A percentile compares a stretch with the other conserved stretches of the same genome.
These are phyloP conservation scores for Leccinellum rugosiceps DNA, from an alignment of 768 basidiomycete genomes.

Conservation along the genomic window DNA sequence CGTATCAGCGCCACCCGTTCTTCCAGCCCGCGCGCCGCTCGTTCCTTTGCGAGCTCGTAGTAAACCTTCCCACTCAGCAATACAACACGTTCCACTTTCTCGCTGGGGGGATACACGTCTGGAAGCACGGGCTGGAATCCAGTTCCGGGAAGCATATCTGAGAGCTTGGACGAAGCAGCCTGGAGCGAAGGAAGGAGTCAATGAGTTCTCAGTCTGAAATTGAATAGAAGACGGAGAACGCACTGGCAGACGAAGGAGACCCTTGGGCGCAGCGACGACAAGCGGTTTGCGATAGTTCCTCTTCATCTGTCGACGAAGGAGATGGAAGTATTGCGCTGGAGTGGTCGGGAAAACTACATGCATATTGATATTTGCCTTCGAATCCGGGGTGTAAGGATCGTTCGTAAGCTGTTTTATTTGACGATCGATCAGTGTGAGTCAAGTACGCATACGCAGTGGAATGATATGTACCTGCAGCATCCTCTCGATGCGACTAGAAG, in stretches of 20 bases:
- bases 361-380: slow-evolving; percentile 66
- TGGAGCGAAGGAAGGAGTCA: slow-evolving; percentile 25
- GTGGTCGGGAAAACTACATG: slow-evolving; percentile 85
- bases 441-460: not conserved
- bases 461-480: slow-evolving; percentile 69
- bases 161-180: slow-evolving; percentile 70
- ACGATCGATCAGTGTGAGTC: not conserved
- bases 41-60: slow-evolving; percentile 79
- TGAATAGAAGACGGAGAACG: slow-evolving; percentile 22
- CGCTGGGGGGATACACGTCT: slow-evolving; percentile 38
- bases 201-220: not conserved
- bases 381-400: slow-evolving; percentile 46
- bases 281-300: slow-evolving; percentile 87
- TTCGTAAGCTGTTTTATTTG: slow-evolving; percentile 64
- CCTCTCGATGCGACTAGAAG: slow-evolving; percentile 81
- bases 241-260: slow-evolving; percentile 73
- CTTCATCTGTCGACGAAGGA: slow-evolving; percentile 81
- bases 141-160: slow-evolving; percentile 57
- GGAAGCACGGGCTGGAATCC: slow-evolving; percentile 66
- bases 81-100: slow-evolving; percentile 59
- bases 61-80: slow-evolving; percentile 82
- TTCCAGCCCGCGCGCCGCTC: slow-evolving; percentile 45
- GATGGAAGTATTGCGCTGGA: slow-evolving; percentile 89
- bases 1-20: slow-evolving; percentile 64
- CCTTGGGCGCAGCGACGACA: slow-evolving; percentile 82